A percentile compares a stretch with the other conserved stretches of the same genome.
Conservation (phyloP, 225 moss, liverwort and hornwort species). For the Physcomitrium patens region DNA sequence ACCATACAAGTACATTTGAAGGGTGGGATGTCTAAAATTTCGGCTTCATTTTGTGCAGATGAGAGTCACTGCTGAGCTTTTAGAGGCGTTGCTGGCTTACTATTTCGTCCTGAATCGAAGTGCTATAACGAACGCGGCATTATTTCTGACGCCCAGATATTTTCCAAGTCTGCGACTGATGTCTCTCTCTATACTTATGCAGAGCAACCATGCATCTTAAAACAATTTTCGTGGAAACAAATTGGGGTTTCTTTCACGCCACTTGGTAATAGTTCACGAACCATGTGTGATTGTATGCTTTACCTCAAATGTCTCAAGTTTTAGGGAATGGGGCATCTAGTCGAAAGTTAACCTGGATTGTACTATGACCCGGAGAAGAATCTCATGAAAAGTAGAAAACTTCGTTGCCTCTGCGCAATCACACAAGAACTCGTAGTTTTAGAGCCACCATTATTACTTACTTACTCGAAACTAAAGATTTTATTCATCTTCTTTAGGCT, state of each 20-base stretch:
- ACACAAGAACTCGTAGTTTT: no score
- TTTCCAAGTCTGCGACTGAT: background rate
- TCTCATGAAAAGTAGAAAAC: background rate
- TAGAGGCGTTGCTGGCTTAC: background rate
- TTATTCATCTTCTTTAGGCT: background rate
- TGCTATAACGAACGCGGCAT: background rate
- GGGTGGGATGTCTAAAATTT: slow-evolving; percentile 13
- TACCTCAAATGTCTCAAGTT: background rate
- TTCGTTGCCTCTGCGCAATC: no score
- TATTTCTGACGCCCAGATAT: background rate
- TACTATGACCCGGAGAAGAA: background rate
- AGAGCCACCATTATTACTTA: background rate
- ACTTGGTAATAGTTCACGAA: slow-evolving; percentile 26
- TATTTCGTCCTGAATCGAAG: background rate
- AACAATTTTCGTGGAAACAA: slow-evolving; percentile 22
- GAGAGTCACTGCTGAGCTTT: background rate
- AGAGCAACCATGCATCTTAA: slow-evolving; percentile 31
- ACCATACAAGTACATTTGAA: slow-evolving; percentile 21
- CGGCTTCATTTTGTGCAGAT: background rate
- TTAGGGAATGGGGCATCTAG: background rate
- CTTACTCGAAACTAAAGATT: background rate
- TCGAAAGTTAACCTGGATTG: background rate
- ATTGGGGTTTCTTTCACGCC: slow-evolving; percentile 19
- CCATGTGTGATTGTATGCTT: background rate
- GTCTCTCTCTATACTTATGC: slow-evolving; percentile 18